These are phyloP conservation scores for Penicillium sp. DNA, from an alignment of 2,329 filamentous ascomycete species.

Conservation along the genomic window DNA sequence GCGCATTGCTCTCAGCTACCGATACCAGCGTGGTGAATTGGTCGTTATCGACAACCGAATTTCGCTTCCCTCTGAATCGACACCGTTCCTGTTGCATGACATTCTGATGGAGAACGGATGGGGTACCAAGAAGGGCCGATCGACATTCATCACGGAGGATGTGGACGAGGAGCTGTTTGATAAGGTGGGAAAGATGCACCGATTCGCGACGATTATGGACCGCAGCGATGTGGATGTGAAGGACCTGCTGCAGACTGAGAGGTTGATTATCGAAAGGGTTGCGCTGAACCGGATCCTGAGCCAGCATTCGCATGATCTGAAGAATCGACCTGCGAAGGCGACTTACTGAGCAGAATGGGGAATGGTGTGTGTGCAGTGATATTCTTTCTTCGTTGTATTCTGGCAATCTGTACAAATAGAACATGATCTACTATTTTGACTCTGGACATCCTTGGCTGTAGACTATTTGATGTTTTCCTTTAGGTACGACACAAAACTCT, in stretches of 20 bases:
- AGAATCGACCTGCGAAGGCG: conserved; percentile 31
- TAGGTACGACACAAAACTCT: neutral
- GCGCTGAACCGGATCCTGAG: conserved; percentile 71
- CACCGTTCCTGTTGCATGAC: conserved; percentile 57
- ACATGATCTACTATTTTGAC: conserved; percentile 12
- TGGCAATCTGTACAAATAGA: conserved; percentile 33
- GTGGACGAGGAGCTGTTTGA: conserved; percentile 59
- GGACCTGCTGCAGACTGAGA: conserved; percentile 77
- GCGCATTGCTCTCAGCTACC: conserved; percentile 88
- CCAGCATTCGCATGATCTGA: conserved; percentile 52
- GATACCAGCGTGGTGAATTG: conserved; percentile 80
- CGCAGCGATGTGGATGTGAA: conserved; percentile 89
- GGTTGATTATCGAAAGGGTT: conserved; percentile 77
- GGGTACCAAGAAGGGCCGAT: conserved; percentile 62
- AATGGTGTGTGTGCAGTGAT: conserved; percentile 5
- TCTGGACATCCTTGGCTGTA: neutral
- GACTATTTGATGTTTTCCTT: neutral
- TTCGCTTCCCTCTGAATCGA: conserved; percentile 50
- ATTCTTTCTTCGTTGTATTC: conserved; percentile 14
- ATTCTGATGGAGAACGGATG: conserved; percentile 67
- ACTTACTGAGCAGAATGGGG: conserved; percentile 22
- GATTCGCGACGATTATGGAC: conserved; percentile 64
- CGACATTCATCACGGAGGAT: conserved; percentile 66
- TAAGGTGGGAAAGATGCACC: conserved; percentile 59
- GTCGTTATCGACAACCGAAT: conserved; percentile 79